A percentile compares a stretch with the other conserved stretches of the same genome.
These are phyloP conservation scores for Entomortierella lignicola DNA, from an alignment of 192 early-diverging fungal genomes.

Conservation along the genomic window DNA sequence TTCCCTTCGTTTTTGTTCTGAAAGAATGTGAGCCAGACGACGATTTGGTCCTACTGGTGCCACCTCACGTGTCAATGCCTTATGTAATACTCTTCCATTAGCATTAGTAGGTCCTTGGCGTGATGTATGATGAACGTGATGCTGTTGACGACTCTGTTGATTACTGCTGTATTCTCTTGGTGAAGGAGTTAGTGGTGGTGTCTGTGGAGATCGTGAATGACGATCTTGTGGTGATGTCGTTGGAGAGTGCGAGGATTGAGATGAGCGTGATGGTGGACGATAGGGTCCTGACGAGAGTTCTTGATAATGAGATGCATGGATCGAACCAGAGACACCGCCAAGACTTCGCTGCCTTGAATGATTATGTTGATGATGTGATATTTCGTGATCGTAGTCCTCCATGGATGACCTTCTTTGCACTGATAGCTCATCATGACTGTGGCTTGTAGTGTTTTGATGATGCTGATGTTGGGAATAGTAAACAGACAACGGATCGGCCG, in stretches of 20 bases:
- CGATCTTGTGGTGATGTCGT: slow-evolving; percentile 1
- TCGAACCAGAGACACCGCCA: background rate
- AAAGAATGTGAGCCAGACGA: slow-evolving; percentile 53
- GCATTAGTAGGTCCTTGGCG: background rate
- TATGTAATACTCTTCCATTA: slow-evolving; percentile 4
- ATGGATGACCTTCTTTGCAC: background rate
- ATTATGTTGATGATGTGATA: background rate
- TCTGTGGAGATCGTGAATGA: slow-evolving; percentile 29
- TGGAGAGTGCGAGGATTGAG: slow-evolving; percentile 5
- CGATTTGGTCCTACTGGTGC: slow-evolving; percentile 36
- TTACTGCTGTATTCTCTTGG: slow-evolving; percentile 10
- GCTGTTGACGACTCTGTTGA: slow-evolving; percentile 2
- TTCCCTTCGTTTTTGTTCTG: slow-evolving; percentile 55
- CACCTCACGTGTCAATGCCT: slow-evolving; percentile 12
- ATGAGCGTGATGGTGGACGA: background rate
- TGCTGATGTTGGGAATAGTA: slow-evolving; percentile 20
- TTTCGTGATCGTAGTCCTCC: slow-evolving; percentile 3
- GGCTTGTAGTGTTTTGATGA: background rate
- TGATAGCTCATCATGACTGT: background rate
- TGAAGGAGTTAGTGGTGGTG: slow-evolving; percentile 33
- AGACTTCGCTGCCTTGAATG: background rate
- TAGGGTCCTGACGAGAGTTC: background rate
- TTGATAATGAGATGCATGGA: slow-evolving; percentile 1
- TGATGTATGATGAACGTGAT: slow-evolving; percentile 3
- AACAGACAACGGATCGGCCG: slow-evolving; percentile 14